Conservation (phyloP, 495 filamentous ascomycete species). For the Friedmanniomyces simplex region DNA sequence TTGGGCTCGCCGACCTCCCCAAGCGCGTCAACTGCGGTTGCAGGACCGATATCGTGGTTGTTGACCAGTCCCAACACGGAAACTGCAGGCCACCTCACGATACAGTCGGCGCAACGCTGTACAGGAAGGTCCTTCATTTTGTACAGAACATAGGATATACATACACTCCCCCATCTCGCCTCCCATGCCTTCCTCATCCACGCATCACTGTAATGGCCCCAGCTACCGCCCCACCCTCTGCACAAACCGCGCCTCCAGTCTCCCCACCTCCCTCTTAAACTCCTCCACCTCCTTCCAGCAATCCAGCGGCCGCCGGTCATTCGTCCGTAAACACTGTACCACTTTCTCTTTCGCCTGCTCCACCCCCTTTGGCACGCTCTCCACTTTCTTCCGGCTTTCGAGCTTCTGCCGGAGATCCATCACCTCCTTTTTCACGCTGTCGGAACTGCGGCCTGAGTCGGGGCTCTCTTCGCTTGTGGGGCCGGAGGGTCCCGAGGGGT, state of each 20-base stretch:
- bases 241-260: slow-evolving; percentile 76
- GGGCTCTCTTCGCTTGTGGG: neutral
- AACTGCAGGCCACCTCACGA: too few relatives aligned
- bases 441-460: slow-evolving; percentile 23
- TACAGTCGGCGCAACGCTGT: too few relatives aligned
- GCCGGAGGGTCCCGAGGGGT: neutral
- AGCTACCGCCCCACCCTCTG: slow-evolving; percentile 50
- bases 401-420: slow-evolving; percentile 63
- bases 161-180: neutral
- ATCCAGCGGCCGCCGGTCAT: slow-evolving; percentile 84
- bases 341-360: slow-evolving; percentile 66
- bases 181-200: neutral
- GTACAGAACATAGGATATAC: neutral
- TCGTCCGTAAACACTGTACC: slow-evolving; percentile 67
- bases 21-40: too few relatives aligned
- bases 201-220: neutral
- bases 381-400: slow-evolving; percentile 61
- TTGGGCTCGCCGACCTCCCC: too few relatives aligned
- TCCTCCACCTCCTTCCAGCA: slow-evolving; percentile 90
- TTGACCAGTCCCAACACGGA: too few relatives aligned
- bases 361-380: slow-evolving; percentile 52
- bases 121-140: neutral
- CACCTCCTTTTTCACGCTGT: slow-evolving; percentile 55
- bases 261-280: slow-evolving; percentile 79
- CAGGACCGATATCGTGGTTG: too few relatives aligned